phyloP scores from a whole-genome alignment of 495 filamentous ascomycete species.

The Neurospora pannonica region DNA sequence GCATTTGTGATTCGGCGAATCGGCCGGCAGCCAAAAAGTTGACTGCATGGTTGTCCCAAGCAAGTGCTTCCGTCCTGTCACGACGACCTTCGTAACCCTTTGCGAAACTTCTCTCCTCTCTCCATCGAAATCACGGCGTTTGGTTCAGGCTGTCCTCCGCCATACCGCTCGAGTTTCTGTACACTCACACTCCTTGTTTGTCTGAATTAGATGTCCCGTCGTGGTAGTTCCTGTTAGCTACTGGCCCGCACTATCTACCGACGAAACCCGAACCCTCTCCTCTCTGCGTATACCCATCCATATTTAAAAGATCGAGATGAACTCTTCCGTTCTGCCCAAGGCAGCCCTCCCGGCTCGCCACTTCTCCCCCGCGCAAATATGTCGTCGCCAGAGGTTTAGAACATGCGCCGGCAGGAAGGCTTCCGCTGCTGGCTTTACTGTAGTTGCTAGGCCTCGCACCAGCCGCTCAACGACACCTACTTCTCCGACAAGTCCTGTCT shows the following conservation, averaged over 20 bases:
- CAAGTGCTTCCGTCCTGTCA: not conserved
- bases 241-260: not conserved
- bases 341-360: conserved; percentile 40
- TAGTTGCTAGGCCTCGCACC: conserved; percentile 3
- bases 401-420: conserved; percentile 13
- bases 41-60: not conserved
- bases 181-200: not conserved
- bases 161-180: not conserved
- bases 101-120: not conserved
- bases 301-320: conserved; percentile 31
- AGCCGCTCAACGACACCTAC: conserved; percentile 4
- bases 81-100: not conserved
- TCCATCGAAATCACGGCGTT: not conserved
- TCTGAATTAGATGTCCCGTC: not conserved
- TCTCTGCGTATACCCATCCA: not conserved
- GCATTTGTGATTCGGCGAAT: not conserved
- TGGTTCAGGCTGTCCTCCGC: not conserved
- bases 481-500: not conserved
- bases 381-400: conserved; percentile 32
- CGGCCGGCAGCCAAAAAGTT: not conserved
- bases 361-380: conserved; percentile 38
- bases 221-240: not conserved
- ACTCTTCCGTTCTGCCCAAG: conserved; percentile 41
- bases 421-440: conserved; percentile 7
- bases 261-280: not conserved